Conservation (phyloP, 805 yeast genomes). For the Scheffersomyces amazonensis region DNA sequence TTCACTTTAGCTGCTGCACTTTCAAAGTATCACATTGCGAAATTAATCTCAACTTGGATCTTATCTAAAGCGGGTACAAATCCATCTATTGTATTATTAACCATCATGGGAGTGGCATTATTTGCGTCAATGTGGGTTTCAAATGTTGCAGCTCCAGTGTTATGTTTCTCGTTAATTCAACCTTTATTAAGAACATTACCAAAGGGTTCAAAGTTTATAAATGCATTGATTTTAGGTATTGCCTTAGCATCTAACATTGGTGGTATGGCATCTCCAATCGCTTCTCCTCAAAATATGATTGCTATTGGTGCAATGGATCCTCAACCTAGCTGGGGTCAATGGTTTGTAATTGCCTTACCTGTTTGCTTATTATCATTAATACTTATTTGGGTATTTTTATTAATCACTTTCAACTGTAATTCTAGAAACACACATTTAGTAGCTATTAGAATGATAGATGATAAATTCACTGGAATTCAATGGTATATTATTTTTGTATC, state of each 20-base stretch:
- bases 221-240: conserved; percentile 44
- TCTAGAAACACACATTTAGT: conserved; percentile 47
- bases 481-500: conserved; percentile 72
- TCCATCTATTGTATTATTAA: conserved; percentile 45
- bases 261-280: conserved; percentile 55
- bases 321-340: conserved; percentile 54
- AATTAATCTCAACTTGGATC: conserved; percentile 47
- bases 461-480: conserved; percentile 68
- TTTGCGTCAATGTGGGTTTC: conserved; percentile 59
- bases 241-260: conserved; percentile 53
- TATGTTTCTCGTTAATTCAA: conserved; percentile 49
- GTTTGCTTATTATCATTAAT: conserved; percentile 39
- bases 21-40: conserved; percentile 52
- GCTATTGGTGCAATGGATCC: conserved; percentile 53
- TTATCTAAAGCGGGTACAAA: conserved; percentile 49
- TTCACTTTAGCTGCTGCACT: conserved; percentile 55
- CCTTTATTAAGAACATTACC: conserved; percentile 47
- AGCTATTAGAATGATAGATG: conserved; percentile 58
- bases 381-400: conserved; percentile 47
- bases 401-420: conserved; percentile 53
- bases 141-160: conserved; percentile 55
- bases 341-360: conserved; percentile 53
- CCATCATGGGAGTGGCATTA: conserved; percentile 50
- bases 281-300: conserved; percentile 54
- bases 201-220: conserved; percentile 35